phyloP scores from a whole-genome alignment of 352 stramenopile species.

The Phytophthora pistaciae region DNA sequence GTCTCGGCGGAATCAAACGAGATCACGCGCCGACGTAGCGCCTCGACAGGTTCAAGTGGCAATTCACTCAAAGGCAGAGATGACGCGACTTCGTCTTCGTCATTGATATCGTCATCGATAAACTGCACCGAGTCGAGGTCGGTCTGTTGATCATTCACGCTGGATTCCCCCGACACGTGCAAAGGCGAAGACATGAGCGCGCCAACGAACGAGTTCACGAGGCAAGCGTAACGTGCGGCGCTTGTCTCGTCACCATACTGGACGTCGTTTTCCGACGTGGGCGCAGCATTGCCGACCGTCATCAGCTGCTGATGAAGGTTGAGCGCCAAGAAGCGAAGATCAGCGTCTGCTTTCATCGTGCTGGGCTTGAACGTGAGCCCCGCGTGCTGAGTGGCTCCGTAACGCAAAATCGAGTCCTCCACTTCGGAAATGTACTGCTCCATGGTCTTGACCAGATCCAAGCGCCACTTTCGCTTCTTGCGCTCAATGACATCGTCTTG shows the following conservation, averaged over 20 bases:
- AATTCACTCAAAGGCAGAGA: constrained; percentile 17
- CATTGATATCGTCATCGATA: constrained; percentile 42
- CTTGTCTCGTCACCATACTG: constrained; percentile 49
- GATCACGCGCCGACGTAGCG: constrained; percentile 71
- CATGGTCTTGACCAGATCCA: constrained; percentile 77
- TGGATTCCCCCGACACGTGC: constrained; percentile 39
- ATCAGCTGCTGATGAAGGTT: constrained; percentile 89
- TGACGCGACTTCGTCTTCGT: constrained; percentile 22
- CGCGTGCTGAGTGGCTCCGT: constrained; percentile 70
- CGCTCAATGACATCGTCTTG: constrained; percentile 83
- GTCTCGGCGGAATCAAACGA: constrained; percentile 82
- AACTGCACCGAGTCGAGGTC: constrained; percentile 45
- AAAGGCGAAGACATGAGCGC: constrained; percentile 52
- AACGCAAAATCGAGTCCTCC: constrained; percentile 79
- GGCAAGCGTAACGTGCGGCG: constrained; percentile 51
- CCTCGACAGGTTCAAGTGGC: constrained; percentile 66
- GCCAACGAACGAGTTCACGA: constrained; percentile 71
- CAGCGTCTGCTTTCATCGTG: constrained; percentile 87
- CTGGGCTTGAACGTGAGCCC: constrained; percentile 88
- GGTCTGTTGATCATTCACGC: constrained; percentile 32
- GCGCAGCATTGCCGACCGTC: constrained; percentile 76
- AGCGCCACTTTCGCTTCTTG: constrained; percentile 85
- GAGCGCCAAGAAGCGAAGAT: constrained; percentile 80
- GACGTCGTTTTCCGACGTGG: constrained; percentile 65
- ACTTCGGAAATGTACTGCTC: constrained; percentile 87